Percentiles rank a stretch among this genome's conserved stretches.
phyloP scores from a whole-genome alignment of 176 grass and related monocot genomes.

The Avena atlantica region DNA sequence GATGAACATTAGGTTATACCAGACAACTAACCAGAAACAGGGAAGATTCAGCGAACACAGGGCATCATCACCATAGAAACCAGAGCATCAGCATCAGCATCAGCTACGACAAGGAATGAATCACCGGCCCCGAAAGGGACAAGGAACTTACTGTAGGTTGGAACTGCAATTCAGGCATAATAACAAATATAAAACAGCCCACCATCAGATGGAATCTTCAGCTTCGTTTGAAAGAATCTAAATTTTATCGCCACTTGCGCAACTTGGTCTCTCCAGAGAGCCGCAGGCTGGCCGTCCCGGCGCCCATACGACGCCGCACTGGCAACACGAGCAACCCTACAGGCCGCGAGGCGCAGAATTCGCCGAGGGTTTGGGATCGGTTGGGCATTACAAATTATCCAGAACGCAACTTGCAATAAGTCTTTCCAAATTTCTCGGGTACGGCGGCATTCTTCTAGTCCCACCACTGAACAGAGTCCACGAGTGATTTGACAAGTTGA shows the following conservation, averaged over 20 bases:
- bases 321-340: slow-evolving; percentile 14
- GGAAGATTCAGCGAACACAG: slow-evolving; percentile 37
- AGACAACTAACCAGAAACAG: neutral
- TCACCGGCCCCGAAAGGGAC: slow-evolving; percentile 28
- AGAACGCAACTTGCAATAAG: neutral
- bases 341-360: neutral
- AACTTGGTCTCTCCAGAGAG: neutral
- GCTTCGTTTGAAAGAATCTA: slow-evolving; percentile 38
- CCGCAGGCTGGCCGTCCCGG: neutral
- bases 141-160: slow-evolving; percentile 40
- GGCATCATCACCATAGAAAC: slow-evolving; percentile 19
- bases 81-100: slow-evolving; percentile 12
- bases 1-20: neutral
- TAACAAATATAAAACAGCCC: slow-evolving; percentile 26
- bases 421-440: neutral
- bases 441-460: slow-evolving; percentile 24
- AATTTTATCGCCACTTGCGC: slow-evolving; percentile 28
- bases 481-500: neutral
- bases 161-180: slow-evolving; percentile 19
- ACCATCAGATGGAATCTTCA: slow-evolving; percentile 35
- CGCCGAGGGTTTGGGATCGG: neutral
- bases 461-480: neutral
- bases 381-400: neutral
- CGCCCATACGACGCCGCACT: neutral
- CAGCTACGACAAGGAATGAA: neutral